Evolutionary conservation across 768 basidiomycete species (phyloP).

Genomic region (Mycena amicta): DNA sequence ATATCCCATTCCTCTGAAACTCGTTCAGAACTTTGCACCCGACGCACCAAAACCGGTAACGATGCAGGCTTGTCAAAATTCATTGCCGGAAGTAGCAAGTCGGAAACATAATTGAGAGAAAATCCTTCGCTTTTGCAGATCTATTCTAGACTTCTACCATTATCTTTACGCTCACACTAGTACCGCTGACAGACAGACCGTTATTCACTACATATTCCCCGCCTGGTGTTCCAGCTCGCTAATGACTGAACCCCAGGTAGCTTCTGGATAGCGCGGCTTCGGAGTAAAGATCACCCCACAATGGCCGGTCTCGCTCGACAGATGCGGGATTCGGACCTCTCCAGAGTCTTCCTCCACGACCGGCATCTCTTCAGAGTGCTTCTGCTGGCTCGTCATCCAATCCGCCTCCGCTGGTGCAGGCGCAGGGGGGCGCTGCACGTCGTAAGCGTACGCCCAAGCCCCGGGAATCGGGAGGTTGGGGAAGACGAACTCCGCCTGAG

Average conservation of each 20-base stretch:
- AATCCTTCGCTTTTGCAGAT: neutral
- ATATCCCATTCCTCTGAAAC: no score
- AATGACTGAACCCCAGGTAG: neutral
- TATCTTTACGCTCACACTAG: neutral
- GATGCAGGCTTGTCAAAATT: no score
- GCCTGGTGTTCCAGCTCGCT: neutral
- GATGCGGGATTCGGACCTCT: neutral
- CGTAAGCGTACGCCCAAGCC: neutral
- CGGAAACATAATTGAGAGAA: neutral
- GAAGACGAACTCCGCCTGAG: neutral
- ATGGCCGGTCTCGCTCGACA: neutral
- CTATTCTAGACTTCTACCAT: neutral
- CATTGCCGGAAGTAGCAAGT: neutral
- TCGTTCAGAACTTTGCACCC: no score
- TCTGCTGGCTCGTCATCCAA: neutral
- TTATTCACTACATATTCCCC: no score
- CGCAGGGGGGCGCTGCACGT: neutral
- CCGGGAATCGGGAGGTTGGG: neutral
- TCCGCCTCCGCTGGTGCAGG: neutral
- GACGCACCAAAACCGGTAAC: no score
- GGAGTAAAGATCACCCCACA: neutral
- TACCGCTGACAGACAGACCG: no score
- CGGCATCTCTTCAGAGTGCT: no score
- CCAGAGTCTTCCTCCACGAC: neutral
- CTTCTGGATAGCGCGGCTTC: neutral